Evolutionary conservation across 1,284 basidiomycete species (phyloP).

Genomic region (Binderoboletus segoi): DNA sequence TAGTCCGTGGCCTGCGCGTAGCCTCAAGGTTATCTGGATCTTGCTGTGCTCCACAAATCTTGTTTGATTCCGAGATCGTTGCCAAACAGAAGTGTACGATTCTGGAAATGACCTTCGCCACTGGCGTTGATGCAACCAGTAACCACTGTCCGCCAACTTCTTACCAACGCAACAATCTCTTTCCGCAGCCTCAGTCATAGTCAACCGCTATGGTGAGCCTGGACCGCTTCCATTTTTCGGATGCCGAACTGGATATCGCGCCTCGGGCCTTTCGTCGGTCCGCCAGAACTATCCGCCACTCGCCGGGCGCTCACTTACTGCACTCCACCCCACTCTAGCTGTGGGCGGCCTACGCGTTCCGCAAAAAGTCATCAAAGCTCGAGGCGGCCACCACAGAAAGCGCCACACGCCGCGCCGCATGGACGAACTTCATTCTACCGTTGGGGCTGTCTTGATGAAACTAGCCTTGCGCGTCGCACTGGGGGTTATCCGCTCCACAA

Average conservation of each 20-base stretch:
- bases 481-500: no score
- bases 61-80: constrained; percentile 31
- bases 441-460: no score
- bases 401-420: constrained; percentile 9
- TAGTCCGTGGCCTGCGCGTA: not conserved
- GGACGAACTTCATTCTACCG: no score
- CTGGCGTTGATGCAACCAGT: no score
- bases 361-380: not conserved
- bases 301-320: no score
- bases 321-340: no score
- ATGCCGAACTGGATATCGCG: not conserved
- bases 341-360: not conserved
- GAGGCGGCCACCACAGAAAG: not conserved
- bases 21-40: not conserved
- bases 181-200: not conserved
- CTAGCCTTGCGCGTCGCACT: no score
- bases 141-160: no score
- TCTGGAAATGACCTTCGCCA: no score
- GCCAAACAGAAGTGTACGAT: constrained; percentile 32
- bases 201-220: not conserved
- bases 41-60: constrained; percentile 5
- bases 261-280: not conserved
- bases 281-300: no score
- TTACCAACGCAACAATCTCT: not conserved
- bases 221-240: not conserved